Percentiles rank a stretch among this genome's conserved stretches.
phyloP scores from a whole-genome alignment of 306 rosid genomes.

The Corylus americana region DNA sequence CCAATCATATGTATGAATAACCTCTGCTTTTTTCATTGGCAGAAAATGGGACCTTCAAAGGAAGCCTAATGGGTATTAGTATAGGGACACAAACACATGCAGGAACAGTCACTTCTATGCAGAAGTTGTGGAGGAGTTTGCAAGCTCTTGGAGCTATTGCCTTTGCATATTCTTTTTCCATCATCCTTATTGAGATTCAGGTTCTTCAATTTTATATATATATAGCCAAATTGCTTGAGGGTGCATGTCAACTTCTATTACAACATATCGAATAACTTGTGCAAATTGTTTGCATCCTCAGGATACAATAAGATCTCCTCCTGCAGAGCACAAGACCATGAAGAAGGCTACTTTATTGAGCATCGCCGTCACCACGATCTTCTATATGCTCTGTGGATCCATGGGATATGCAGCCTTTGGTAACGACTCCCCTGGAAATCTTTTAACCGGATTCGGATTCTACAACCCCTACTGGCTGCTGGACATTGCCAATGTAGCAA shows the following conservation, averaged over 20 bases:
- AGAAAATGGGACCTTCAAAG: conserved; percentile 60
- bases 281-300: conserved; percentile 16
- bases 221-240: too few species aligned
- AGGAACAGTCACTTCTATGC: conserved; percentile 58
- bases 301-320: conserved; percentile 75
- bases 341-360: conserved; percentile 60
- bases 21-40: conserved; percentile 10
- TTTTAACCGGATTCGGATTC: conserved; percentile 79
- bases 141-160: conserved; percentile 82
- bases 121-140: conserved; percentile 72
- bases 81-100: conserved; percentile 55
- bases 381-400: conserved; percentile 70
- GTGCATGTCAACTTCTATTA: background rate
- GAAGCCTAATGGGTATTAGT: conserved; percentile 65
- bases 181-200: conserved; percentile 82
- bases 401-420: conserved; percentile 85
- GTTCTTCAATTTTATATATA: conserved; percentile 18
- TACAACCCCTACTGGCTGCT: conserved; percentile 78
- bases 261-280: background rate
- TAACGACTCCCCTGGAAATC: conserved; percentile 64
- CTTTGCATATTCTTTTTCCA: conserved; percentile 70
- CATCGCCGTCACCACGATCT: conserved; percentile 50
- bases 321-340: conserved; percentile 76
- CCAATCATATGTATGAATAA: background rate
- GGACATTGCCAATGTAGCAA: conserved; percentile 69